Evolutionary conservation across 2,329 filamentous ascomycete genomes (phyloP).

Genomic region (Cladosporium sp.): DNA sequence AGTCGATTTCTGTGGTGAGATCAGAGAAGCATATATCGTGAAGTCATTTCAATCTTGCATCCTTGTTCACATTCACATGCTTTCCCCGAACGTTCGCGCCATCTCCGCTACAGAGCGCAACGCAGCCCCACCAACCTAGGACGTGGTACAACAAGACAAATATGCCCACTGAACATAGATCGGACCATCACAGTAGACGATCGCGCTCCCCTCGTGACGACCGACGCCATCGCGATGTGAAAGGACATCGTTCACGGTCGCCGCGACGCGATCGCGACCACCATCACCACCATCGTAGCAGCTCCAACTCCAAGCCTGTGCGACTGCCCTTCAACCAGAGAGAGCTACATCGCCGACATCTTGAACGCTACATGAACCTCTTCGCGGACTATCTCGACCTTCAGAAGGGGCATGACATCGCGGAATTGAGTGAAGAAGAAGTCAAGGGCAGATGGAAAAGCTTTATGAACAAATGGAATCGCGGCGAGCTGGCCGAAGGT

Average conservation of each 20-base stretch:
- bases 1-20: no score
- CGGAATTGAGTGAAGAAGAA: slow-evolving; percentile 69
- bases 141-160: not conserved
- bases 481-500: slow-evolving; percentile 75
- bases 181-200: slow-evolving; percentile 14
- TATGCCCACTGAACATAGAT: not conserved
- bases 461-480: slow-evolving; percentile 89
- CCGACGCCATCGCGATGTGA: slow-evolving; percentile 16
- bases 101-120: not conserved
- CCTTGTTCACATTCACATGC: no score
- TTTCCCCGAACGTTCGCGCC: no score
- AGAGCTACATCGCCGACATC: slow-evolving; percentile 64
- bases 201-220: slow-evolving; percentile 21
- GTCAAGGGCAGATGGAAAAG: slow-evolving; percentile 85
- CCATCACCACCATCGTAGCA: slow-evolving; percentile 13
- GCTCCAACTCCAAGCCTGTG: slow-evolving; percentile 4
- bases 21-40: no score
- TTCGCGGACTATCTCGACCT: slow-evolving; percentile 83
- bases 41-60: no score
- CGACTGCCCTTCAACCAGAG: slow-evolving; percentile 32
- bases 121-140: not conserved
- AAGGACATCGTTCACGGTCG: slow-evolving; percentile 25
- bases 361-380: slow-evolving; percentile 62
- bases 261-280: slow-evolving; percentile 17
- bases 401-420: slow-evolving; percentile 72